Evolutionary conservation across 768 basidiomycete genomes (phyloP), one percentile per base, ranked within the genome.

Genomic region (Flagelloscypha sp.): DNA sequence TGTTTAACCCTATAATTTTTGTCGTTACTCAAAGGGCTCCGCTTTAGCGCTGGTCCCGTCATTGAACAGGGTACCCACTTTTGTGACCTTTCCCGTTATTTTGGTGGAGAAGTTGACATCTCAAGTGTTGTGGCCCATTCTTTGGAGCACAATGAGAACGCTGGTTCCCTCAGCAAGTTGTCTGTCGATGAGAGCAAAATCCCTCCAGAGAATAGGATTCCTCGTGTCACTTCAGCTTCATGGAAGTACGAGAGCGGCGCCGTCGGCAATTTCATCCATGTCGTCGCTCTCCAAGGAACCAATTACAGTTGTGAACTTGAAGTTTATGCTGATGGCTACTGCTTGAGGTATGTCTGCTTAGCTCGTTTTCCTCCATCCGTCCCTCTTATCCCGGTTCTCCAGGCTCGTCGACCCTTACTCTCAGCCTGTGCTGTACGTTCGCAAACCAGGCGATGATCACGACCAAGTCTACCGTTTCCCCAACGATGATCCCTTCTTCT

Each of bases 161-260:
- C 94, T 7, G 94, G 94, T 22, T 59, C 74, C 12, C 74, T 98
- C 22, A 77, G 77, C 43, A 88, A 86, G 57, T 72, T 93, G 49
- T 55, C 65, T 15, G 66, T 97, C 38, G 88, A 98, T 56, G 94
- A 98, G 61, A 72, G 58, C 55, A 73, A 78, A 56, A 90, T 94
- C 48, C 61, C 79, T 8, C 79, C 82, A 3, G 84, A 89, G 45
- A 84, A 94, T 59, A 77, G 94, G 46, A 90, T 97, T 48, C 90
- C 94, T 22, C 84, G 94, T 51, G 83, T 89, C 37, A 98, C 94
- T 15, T 68, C 84, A 18, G 93, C 94, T 27, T 84, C 79, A 23
- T 98, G 94, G 93, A 99, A 99, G 67, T 99, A 98, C 55, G 81
- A 85, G 42, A 88, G 74, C 38, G 94, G 94, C 9, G 94, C 92